Evolutionary conservation across 2,329 filamentous ascomycete genomes (phyloP), one percentile per base, ranked within the genome.

Genomic region (Colletotrichum navitas): DNA sequence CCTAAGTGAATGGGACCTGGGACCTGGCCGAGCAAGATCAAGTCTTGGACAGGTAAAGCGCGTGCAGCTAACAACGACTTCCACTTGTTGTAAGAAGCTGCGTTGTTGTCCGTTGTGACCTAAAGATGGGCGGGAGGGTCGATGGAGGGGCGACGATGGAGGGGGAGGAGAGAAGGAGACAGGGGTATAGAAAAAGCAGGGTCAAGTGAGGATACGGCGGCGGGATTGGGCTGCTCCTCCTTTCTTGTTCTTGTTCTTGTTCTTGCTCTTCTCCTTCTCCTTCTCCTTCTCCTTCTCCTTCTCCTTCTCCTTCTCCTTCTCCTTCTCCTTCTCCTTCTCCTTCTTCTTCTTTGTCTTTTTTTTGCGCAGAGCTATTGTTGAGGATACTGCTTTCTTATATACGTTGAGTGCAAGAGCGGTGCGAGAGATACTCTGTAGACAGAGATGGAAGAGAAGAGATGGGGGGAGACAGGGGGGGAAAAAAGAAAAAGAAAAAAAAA

Each of bases 311-410:
- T 14, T 43, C 16, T 43, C 6, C 8, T 21, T 21, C 16, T 43
- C 6, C 14, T 4, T 43, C 6, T 43, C 21, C 39, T 18, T 43
- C 16, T 8, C 41, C 3, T 14, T 43, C 16, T 43, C 6, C 8
- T 21, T 21, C 16, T 43, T 6, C 14, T 4, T 43, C 6, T 43
- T 43, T 14, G 6, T 43, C 16, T 8, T 18, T 21, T 51, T 62
- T 55, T 24, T 67, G 55, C 67, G 68, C 68, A 68, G 68, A 64
- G 68, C 58, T 58, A 49, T 68, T 55, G 67, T 54, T 63, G 29
- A 47, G 49, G 39, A 49, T 63, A 34, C 56, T n/a, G 52, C 55
- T 21, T 54, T 55, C 41, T 36, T 39, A 26, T 45, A 24, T 36
- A 63, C 8, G 26, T 26, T 21, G 43, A 45, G 43, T 18, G 24